Evolutionary conservation across 2,329 filamentous ascomycete species (phyloP).

Genomic region (Claviceps sp.): DNA sequence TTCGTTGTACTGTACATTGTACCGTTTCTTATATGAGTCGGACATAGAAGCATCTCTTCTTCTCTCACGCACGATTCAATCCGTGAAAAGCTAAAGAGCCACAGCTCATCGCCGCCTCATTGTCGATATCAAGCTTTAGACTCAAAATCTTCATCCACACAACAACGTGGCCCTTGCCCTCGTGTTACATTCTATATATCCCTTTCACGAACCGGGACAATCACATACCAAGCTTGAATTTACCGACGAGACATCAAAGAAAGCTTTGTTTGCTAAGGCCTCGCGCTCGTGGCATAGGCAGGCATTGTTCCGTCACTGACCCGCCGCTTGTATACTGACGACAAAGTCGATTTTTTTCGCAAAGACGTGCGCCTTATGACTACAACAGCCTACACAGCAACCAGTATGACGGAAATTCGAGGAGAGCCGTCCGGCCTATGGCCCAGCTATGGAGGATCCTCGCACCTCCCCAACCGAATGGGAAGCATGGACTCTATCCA

Average conservation of each 20-base stretch:
- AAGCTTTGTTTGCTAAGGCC: neutral
- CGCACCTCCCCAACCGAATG: slow-evolving; percentile 39
- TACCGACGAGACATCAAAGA: neutral
- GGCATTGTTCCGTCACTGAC: neutral
- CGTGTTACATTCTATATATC: neutral
- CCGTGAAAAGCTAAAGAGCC: slow-evolving; percentile 3
- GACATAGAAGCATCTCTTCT: slow-evolving; percentile 2
- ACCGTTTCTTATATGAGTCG: slow-evolving; percentile 1
- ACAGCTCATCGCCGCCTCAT: slow-evolving; percentile 2
- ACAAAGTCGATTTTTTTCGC: slow-evolving; percentile 5
- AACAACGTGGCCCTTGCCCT: neutral
- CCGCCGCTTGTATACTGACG: neutral
- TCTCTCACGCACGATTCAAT: neutral
- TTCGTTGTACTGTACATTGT: too few relatives aligned
- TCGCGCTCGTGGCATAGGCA: neutral
- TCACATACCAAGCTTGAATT: too few relatives aligned
- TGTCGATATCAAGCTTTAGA: neutral
- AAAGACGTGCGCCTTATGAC: slow-evolving; percentile 41
- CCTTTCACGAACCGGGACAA: neutral
- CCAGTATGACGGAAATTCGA: slow-evolving; percentile 51
- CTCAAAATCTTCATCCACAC: neutral
- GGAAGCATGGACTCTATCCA: slow-evolving; percentile 37
- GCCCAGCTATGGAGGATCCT: slow-evolving; percentile 42
- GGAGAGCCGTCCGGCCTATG: slow-evolving; percentile 43
- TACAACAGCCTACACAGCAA: slow-evolving; percentile 41